A percentile compares a stretch with the other conserved stretches of the same genome.
These are phyloP conservation scores for Psilocybe tampanensis DNA, from an alignment of 768 basidiomycete species.

Conservation along the genomic window DNA sequence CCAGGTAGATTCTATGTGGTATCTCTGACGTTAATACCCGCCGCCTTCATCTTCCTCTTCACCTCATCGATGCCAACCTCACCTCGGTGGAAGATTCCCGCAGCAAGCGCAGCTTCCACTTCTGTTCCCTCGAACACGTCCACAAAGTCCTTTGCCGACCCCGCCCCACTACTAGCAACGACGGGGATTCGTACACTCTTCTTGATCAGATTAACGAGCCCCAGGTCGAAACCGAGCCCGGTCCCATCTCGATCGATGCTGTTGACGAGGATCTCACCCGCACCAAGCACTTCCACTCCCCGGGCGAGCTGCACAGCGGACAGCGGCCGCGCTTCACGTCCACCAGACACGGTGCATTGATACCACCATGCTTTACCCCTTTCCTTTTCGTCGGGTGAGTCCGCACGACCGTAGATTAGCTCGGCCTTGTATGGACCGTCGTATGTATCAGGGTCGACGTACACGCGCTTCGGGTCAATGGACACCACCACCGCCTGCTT, in stretches of 20 bases:
- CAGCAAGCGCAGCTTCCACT: constrained; percentile 92
- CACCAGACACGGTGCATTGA: constrained; percentile 95
- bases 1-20: not conserved
- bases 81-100: constrained; percentile 93
- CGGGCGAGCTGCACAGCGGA: constrained; percentile 91
- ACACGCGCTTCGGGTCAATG: constrained; percentile 88
- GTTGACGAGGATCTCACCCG: constrained; percentile 94
- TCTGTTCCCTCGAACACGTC: constrained; percentile 79
- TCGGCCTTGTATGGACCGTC: constrained; percentile 70
- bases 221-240: constrained; percentile 88
- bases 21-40: constrained; percentile 51
- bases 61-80: constrained; percentile 86
- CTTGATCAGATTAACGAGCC: constrained; percentile 77
- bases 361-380: constrained; percentile 94
- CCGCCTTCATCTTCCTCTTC: constrained; percentile 56
- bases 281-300: constrained; percentile 89
- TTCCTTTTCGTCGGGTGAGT: constrained; percentile 50
- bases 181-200: constrained; percentile 84
- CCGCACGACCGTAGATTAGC: constrained; percentile 50
- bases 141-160: constrained; percentile 79
- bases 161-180: constrained; percentile 94
- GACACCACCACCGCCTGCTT: constrained; percentile 98
- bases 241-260: constrained; percentile 97
- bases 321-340: constrained; percentile 78
- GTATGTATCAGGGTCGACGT: constrained; percentile 69